These are phyloP conservation scores for Xylariaceae sp. DNA, from an alignment of 2,329 filamentous ascomycete genomes.

Conservation along the genomic window DNA sequence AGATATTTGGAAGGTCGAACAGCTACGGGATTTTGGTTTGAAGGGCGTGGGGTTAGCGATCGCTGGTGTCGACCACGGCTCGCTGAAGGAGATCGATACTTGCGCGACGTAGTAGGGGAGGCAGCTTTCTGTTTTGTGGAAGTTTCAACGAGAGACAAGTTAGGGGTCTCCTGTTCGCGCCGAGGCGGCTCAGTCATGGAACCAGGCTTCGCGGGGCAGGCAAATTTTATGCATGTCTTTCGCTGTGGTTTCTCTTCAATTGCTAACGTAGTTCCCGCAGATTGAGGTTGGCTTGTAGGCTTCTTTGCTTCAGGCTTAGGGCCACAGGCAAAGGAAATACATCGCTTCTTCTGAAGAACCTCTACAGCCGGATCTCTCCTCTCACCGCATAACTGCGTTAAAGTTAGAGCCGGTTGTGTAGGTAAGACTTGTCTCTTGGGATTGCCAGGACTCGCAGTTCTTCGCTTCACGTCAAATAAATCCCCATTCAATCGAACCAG, in stretches of 20 bases:
- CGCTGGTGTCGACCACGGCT: conserved; percentile 35
- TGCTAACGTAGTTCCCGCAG: conserved; percentile 43
- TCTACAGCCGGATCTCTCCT: conserved; percentile 65
- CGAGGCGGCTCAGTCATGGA: conserved; percentile 50
- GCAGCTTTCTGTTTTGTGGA: conserved; percentile 26
- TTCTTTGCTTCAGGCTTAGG: conserved; percentile 62
- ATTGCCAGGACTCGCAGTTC: conserved; percentile 36
- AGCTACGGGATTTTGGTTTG: conserved; percentile 48
- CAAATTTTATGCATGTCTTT: conserved; percentile 76
- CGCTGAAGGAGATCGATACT: conserved; percentile 42
- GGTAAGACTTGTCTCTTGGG: conserved; percentile 34
- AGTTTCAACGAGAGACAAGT: conserved; percentile 11
- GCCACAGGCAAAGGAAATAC: conserved; percentile 90
- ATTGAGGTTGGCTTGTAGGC: conserved; percentile 48
- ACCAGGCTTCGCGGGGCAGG: conserved; percentile 65
- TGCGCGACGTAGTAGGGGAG: conserved; percentile 37
- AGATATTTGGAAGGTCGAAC: conserved; percentile 55
- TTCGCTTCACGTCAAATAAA: conserved; percentile 40
- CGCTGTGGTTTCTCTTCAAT: conserved; percentile 51
- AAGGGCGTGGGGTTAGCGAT: conserved; percentile 45
- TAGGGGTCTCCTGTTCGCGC: conserved; percentile 31
- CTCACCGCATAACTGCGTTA: conserved; percentile 31
- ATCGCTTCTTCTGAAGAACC: conserved; percentile 77
- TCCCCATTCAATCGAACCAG: conserved; percentile 50
- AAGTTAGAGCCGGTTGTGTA: conserved; percentile 22